Evolutionary conservation across 192 early-diverging fungal genomes (phyloP), one percentile per base, ranked within the genome.

Genomic region (Umbelopsis sp.): DNA sequence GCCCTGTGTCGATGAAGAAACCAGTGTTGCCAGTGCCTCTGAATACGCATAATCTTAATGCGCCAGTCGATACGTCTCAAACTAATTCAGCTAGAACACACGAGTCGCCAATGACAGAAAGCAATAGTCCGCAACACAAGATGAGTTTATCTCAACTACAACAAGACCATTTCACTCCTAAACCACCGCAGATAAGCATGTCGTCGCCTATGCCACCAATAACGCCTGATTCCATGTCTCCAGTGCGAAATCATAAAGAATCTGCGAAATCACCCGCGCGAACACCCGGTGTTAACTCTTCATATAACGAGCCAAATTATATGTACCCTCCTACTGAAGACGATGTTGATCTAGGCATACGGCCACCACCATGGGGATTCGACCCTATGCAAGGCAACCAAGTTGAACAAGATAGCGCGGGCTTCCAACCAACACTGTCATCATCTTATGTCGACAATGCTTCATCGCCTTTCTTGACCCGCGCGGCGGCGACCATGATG

Each of bases 341-440:
- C 20, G 49, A 72, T 41, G 71, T 66, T 61, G 53, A 21, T 35
- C 30, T 47, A 33, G 72, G 67, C 33, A 68, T 68, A 41, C 66
- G 72, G 2, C 53, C 72, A 37, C 72, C 72, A 20, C 72, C 72
- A 37, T 74, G 66, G 67, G 66, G 67, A 46, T 30, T 37, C 21
- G 68, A 70, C 18, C 18, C 33, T 41, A n/a, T 33, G 16, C 49
- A 49, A 23, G 49, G 1, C 9, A 23, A 58, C 15, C 20, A 41
- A 1, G 30, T 30, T 23, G 53, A 70, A 51, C 22, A 68, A 27
- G 45, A 41, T 11, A 50, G 16, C 41, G 4, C 25, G 25, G 9
- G 20, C 46, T 25, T 16, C n/a, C 25, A 25, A 16, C n/a, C 46
- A 58, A 4, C 25, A 1, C 13, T 13, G 1, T 12, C 25, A 13